Conservation (phyloP, 257 asterid species). For the Nicotiana undulata region DNA sequence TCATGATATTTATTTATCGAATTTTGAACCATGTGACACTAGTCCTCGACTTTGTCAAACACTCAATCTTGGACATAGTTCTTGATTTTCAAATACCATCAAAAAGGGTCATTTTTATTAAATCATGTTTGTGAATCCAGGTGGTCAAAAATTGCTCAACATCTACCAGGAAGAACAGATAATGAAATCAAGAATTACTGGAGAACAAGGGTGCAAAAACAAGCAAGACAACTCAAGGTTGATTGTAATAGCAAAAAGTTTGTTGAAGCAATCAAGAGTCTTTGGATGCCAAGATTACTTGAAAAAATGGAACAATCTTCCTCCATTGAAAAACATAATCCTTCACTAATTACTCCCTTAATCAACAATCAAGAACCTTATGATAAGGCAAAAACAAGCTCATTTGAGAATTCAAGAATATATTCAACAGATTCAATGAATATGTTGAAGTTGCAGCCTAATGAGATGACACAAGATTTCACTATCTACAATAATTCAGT, state of each 20-base stretch:
- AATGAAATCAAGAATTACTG: constrained; percentile 86
- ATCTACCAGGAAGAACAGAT: constrained; percentile 79
- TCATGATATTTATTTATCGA: no score
- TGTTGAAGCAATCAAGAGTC: constrained; percentile 48
- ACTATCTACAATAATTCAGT: constrained; percentile 2
- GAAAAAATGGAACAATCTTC: constrained; percentile 49
- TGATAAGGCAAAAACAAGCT: background rate
- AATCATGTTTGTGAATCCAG: constrained; percentile 14
- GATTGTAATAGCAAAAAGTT: constrained; percentile 74
- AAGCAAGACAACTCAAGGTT: constrained; percentile 65
- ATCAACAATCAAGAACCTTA: constrained; percentile 7
- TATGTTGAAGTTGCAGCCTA: background rate
- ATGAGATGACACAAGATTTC: background rate
- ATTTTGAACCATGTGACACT: no score
- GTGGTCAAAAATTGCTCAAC: constrained; percentile 82
- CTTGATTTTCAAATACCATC: background rate
- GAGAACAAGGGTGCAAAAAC: constrained; percentile 89
- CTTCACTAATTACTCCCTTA: constrained; percentile 11
- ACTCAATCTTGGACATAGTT: background rate
- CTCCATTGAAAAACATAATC: constrained; percentile 27
- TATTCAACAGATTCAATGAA: constrained; percentile 5
- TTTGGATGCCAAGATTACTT: constrained; percentile 67
- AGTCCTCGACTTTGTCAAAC: background rate
- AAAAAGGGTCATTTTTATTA: background rate
- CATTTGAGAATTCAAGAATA: background rate